Percentiles rank a stretch among this genome's conserved stretches.
Conservation (phyloP, 140 eudicot genomes). For the Flaveria floridana region DNA sequence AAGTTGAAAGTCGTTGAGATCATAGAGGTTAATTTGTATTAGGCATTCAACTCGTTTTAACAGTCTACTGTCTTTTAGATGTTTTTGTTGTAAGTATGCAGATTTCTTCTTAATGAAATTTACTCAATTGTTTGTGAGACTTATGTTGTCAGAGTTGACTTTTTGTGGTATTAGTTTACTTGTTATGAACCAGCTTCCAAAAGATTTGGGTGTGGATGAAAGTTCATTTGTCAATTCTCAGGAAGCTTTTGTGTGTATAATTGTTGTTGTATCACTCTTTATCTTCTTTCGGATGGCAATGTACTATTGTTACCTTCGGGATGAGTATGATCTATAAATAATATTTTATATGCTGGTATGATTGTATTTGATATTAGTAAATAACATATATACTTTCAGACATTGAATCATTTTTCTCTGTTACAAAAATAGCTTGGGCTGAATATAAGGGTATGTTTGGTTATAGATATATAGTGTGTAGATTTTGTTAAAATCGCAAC, state of each 20-base stretch:
- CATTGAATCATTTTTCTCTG: too few relatives aligned
- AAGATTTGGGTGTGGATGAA: background rate
- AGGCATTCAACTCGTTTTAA: constrained; percentile 13
- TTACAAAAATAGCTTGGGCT: too few relatives aligned
- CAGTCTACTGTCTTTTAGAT: constrained; percentile 21
- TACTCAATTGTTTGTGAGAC: constrained; percentile 11
- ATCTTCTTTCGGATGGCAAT: background rate
- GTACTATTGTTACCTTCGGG: background rate
- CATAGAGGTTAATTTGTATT: constrained; percentile 13
- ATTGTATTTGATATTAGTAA: background rate
- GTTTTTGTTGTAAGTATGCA: constrained; percentile 31
- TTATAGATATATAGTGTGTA: too few relatives aligned
- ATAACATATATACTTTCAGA: background rate
- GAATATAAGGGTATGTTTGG: too few relatives aligned
- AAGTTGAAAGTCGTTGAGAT: constrained; percentile 14
- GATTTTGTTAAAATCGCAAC: too few relatives aligned
- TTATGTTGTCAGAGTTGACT: background rate
- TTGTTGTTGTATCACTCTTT: background rate
- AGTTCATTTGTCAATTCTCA: background rate
- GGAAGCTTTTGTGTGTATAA: background rate
- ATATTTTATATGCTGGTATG: too few relatives aligned
- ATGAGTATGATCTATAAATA: too few relatives aligned
- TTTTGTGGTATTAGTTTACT: background rate
- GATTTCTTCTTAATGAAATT: constrained; percentile 22
- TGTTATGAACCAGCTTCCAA: background rate